A percentile compares a stretch with the other conserved stretches of the same genome.
Evolutionary conservation across 2,329 filamentous ascomycete genomes (phyloP).

Genomic region (Aspergillus aculeatus): DNA sequence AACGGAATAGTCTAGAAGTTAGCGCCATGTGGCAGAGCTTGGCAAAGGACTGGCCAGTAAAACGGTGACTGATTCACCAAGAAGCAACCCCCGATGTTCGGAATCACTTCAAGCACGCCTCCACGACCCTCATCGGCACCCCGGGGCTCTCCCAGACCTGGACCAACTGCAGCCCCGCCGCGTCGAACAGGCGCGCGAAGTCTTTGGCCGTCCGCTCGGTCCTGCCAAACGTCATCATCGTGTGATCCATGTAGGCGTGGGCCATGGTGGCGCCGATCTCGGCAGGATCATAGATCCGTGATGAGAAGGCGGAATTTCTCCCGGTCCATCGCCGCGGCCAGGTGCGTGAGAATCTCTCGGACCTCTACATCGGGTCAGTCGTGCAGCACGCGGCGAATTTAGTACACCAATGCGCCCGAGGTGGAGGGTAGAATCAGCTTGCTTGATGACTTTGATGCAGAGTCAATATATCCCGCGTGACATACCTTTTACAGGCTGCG

Average conservation of each 20-base stretch:
- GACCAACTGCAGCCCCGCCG: background rate
- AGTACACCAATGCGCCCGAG: conserved; percentile 29
- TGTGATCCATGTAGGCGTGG: conserved; percentile 1
- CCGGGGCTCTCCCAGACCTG: background rate
- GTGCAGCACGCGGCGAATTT: conserved; percentile 33
- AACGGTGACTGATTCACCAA: too few species aligned
- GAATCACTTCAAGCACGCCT: conserved; percentile 1
- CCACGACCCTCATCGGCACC: conserved; percentile 2
- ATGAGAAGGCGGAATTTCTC: conserved; percentile 23
- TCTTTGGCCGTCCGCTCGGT: background rate
- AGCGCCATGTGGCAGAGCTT: too few species aligned
- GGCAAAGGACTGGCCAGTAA: too few species aligned
- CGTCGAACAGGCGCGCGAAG: background rate
- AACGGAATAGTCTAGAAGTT: too few species aligned
- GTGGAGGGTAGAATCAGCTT: background rate
- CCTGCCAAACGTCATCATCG: conserved; percentile 1
- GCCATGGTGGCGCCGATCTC: conserved; percentile 5
- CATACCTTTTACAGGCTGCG: conserved; percentile 23
- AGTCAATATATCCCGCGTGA: background rate
- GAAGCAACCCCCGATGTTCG: too few species aligned
- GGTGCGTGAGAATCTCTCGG: conserved; percentile 20
- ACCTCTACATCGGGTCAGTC: conserved; percentile 25
- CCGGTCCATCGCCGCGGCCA: conserved; percentile 23
- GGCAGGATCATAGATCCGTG: conserved; percentile 30
- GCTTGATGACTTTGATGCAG: background rate